These are phyloP conservation scores for Mortierella alpina DNA, from an alignment of 192 early-diverging fungal species.

Conservation along the genomic window DNA sequence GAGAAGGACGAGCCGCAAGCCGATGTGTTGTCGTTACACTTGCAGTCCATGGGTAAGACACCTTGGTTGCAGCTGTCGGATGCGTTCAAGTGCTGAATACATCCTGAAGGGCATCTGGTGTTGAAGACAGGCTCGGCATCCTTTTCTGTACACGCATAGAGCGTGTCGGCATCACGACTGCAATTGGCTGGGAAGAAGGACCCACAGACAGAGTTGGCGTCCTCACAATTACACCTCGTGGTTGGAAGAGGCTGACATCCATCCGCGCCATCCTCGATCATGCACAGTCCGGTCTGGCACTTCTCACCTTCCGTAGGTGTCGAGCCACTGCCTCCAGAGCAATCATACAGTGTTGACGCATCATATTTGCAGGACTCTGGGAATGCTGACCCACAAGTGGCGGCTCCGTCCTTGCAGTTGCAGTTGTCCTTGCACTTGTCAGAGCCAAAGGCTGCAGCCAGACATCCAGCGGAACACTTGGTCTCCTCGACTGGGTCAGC, in stretches of 20 bases:
- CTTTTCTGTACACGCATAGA: conserved; percentile 2
- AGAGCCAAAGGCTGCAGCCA: not conserved
- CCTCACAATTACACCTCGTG: not conserved
- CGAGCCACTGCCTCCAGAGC: not conserved
- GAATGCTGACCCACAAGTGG: not conserved
- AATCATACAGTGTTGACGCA: not conserved
- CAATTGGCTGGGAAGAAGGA: not conserved
- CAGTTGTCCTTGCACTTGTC: not conserved
- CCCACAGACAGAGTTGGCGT: not conserved
- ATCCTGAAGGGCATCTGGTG: not conserved
- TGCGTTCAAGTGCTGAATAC: not conserved
- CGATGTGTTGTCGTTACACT: not conserved
- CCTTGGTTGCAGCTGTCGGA: not conserved
- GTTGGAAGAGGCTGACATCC: too few relatives aligned
- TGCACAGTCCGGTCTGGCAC: not conserved
- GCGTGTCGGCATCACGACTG: not conserved
- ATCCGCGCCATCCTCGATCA: not conserved
- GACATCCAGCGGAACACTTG: not conserved
- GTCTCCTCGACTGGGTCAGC: not conserved
- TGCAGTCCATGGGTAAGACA: not conserved
- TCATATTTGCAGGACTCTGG: not conserved
- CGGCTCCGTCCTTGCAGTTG: not conserved
- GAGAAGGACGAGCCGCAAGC: conserved; percentile 16
- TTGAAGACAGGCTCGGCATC: not conserved
- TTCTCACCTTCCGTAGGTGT: not conserved